Conservation (phyloP, 257 asterid species). For the Ehretia macrophylla region DNA sequence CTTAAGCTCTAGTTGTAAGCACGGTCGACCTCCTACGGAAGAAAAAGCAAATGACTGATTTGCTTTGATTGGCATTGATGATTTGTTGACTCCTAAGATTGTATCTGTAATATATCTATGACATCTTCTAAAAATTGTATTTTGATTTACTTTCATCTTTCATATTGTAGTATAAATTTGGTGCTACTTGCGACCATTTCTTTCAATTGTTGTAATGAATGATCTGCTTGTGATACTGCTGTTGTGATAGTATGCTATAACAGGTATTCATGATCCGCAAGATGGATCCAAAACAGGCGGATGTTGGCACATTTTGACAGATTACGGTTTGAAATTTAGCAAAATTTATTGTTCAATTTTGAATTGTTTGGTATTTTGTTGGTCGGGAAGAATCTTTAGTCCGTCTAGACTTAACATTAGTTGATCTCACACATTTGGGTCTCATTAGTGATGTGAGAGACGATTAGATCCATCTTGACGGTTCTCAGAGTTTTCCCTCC, state of each 20-base stretch:
- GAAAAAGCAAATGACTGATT: background rate
- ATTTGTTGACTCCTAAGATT: constrained; percentile 1
- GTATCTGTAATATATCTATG: background rate
- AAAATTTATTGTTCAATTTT: too few species aligned
- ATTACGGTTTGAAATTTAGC: too few species aligned
- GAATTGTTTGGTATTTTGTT: too few species aligned
- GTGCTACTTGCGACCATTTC: background rate
- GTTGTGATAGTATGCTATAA: background rate
- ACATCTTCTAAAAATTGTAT: background rate
- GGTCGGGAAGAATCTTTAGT: too few species aligned
- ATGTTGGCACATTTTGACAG: too few species aligned
- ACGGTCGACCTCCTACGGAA: background rate
- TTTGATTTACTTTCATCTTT: background rate
- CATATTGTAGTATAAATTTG: background rate
- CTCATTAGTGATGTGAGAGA: too few species aligned
- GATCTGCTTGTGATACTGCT: background rate
- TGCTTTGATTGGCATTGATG: background rate
- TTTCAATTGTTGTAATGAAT: background rate
- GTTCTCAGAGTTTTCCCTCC: too few species aligned
- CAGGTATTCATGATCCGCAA: too few species aligned
- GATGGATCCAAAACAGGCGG: too few species aligned
- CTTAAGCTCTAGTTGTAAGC: background rate
- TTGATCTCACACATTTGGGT: too few species aligned
- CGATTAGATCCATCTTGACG: too few species aligned
- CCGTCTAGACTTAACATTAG: too few species aligned